Percentiles rank a stretch among this genome's conserved stretches.
These are phyloP conservation scores for Nigrograna mackinnonii DNA, from an alignment of 2,329 filamentous ascomycete species.

Conservation along the genomic window DNA sequence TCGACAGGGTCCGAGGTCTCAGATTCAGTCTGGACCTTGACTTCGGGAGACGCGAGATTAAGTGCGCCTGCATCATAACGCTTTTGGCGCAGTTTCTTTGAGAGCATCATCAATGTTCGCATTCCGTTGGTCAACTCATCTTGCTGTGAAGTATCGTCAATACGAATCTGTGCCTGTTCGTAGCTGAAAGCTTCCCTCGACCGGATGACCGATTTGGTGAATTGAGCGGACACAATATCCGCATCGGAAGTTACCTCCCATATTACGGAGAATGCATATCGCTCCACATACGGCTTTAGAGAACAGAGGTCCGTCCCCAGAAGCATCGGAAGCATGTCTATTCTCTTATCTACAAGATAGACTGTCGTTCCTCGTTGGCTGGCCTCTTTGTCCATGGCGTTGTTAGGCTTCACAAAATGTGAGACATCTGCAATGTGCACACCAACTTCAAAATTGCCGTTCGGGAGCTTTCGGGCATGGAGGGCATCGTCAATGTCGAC, in stretches of 20 bases:
- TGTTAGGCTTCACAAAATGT: conserved; percentile 96
- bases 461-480: conserved; percentile 81
- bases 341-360: conserved; percentile 97
- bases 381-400: conserved; percentile 95
- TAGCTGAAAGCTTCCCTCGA: conserved; percentile 98
- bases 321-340: conserved; percentile 98
- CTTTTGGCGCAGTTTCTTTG: conserved; percentile 91
- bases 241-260: conserved; percentile 87
- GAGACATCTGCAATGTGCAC: conserved; percentile 99
- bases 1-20: conserved; percentile 96
- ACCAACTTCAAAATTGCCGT: conserved; percentile 94
- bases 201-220: conserved; percentile 97
- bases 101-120: conserved; percentile 82
- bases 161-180: conserved; percentile 90
- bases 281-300: conserved; percentile 96
- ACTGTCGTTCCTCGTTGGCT: conserved; percentile 94
- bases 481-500: conserved; percentile 98
- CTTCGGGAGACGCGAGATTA: conserved; percentile 96
- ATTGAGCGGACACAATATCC: conserved; percentile 81
- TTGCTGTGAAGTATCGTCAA: conserved; percentile 84
- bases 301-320: conserved; percentile 96
- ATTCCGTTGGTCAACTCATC: conserved; percentile 91
- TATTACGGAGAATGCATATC: conserved; percentile 55
- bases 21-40: conserved; percentile 91
- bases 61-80: conserved; percentile 91